phyloP scores from a whole-genome alignment of 2,329 filamentous ascomycete species.

The Davidsoniella australis region DNA sequence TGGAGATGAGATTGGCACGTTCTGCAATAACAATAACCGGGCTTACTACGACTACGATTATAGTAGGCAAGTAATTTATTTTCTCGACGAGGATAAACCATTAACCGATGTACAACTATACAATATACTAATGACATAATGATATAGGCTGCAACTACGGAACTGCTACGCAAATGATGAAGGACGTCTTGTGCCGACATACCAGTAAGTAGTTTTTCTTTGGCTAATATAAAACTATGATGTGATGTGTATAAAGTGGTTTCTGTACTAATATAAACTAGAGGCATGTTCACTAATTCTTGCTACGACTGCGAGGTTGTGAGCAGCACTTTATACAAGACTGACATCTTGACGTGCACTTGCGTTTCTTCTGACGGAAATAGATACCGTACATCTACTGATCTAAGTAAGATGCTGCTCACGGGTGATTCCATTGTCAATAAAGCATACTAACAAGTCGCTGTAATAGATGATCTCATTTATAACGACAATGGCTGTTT shows the following conservation, averaged over 20 bases:
- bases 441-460: background rate
- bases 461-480: background rate
- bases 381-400: constrained; percentile 4
- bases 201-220: background rate
- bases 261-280: background rate
- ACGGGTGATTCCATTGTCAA: background rate
- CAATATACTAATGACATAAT: background rate
- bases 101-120: too few relatives aligned
- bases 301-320: constrained; percentile 2
- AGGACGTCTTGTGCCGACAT: background rate
- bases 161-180: constrained; percentile 7
- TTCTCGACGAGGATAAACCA: too few relatives aligned
- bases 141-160: background rate
- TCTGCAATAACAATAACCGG: constrained; percentile 8
- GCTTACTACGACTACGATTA: constrained; percentile 8
- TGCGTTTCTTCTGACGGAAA: background rate
- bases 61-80: background rate
- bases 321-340: background rate
- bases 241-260: too few relatives aligned
- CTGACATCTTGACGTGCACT: constrained; percentile 2
- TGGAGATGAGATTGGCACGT: constrained; percentile 3
- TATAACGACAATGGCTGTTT: constrained; percentile 5
- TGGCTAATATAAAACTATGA: background rate
- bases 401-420: background rate
- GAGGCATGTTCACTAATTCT: constrained; percentile 3